A percentile compares a stretch with the other conserved stretches of the same genome.
phyloP scores from a whole-genome alignment of 1,139 yeast species.

The Lipomyces yarrowii region DNA sequence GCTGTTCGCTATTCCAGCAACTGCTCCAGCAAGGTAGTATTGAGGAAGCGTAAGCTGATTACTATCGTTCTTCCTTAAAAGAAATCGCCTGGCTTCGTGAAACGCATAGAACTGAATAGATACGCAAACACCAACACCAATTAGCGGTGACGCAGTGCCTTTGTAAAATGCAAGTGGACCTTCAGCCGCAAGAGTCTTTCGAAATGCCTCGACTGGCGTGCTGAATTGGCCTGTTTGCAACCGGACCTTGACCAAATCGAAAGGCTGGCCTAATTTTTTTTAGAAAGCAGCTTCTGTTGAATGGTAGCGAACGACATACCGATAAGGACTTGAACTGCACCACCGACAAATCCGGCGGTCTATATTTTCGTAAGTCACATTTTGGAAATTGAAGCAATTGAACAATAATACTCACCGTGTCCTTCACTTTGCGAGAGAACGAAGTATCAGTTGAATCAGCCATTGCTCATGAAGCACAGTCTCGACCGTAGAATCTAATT shows the following conservation, averaged over 20 bases:
- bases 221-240: slow-evolving; percentile 80
- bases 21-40: slow-evolving; percentile 71
- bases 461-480: slow-evolving; percentile 7
- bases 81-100: slow-evolving; percentile 71
- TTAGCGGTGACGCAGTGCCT: slow-evolving; percentile 54
- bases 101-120: slow-evolving; percentile 76
- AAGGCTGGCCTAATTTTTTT: slow-evolving; percentile 69
- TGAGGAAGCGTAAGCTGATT: slow-evolving; percentile 55
- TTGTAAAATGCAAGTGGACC: slow-evolving; percentile 65
- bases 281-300: neutral
- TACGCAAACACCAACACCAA: slow-evolving; percentile 70
- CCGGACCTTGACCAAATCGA: slow-evolving; percentile 87
- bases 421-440: slow-evolving; percentile 59
- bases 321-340: slow-evolving; percentile 69
- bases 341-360: slow-evolving; percentile 51
- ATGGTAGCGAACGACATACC: slow-evolving; percentile 4
- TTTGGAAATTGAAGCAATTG: neutral
- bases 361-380: neutral
- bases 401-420: slow-evolving; percentile 45
- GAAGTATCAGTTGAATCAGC: slow-evolving; percentile 49
- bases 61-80: slow-evolving; percentile 47
- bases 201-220: slow-evolving; percentile 57
- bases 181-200: slow-evolving; percentile 59
- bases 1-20: slow-evolving; percentile 73
- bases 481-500: neutral